Evolutionary conservation across 805 yeast genomes (phyloP).

Genomic region (Sugiyamaella marilandica): DNA sequence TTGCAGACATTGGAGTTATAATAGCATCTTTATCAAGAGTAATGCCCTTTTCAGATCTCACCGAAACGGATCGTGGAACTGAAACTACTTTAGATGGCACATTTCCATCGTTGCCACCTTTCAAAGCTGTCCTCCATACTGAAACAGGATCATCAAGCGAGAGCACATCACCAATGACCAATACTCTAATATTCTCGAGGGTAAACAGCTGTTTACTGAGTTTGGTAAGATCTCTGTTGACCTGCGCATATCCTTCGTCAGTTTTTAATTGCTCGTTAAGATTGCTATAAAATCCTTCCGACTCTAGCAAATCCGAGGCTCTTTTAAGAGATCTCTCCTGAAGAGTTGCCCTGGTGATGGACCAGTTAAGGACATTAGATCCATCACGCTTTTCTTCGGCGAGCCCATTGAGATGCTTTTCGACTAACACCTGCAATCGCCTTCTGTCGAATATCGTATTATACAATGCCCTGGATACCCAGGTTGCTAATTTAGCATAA

Average conservation of each 20-base stretch:
- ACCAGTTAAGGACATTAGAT: conserved; percentile 57
- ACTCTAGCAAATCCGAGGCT: conserved; percentile 58
- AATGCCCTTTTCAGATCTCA: conserved; percentile 51
- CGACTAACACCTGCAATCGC: conserved; percentile 62
- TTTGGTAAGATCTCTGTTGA: conserved; percentile 47
- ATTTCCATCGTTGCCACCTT: not conserved
- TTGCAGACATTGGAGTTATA: conserved; percentile 71
- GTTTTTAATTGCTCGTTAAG: conserved; percentile 41
- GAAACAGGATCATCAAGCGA: conserved; percentile 52
- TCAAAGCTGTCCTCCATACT: conserved; percentile 44
- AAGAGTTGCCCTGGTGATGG: conserved; percentile 50
- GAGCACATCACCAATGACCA: conserved; percentile 65
- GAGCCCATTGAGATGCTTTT: conserved; percentile 53
- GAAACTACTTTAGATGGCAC: not conserved
- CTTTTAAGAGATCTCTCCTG: conserved; percentile 58
- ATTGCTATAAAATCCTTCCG: conserved; percentile 53
- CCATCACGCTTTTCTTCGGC: conserved; percentile 65
- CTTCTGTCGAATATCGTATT: conserved; percentile 66
- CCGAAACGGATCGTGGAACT: conserved; percentile 42
- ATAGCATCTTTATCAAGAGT: conserved; percentile 50
- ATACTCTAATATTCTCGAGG: conserved; percentile 56
- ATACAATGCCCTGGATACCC: conserved; percentile 67
- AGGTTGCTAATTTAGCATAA: conserved; percentile 64
- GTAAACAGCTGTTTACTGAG: conserved; percentile 51
- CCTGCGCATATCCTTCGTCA: conserved; percentile 45